Evolutionary conservation across 2,329 filamentous ascomycete species (phyloP).

Genomic region (Emericellopsis atlantica): DNA sequence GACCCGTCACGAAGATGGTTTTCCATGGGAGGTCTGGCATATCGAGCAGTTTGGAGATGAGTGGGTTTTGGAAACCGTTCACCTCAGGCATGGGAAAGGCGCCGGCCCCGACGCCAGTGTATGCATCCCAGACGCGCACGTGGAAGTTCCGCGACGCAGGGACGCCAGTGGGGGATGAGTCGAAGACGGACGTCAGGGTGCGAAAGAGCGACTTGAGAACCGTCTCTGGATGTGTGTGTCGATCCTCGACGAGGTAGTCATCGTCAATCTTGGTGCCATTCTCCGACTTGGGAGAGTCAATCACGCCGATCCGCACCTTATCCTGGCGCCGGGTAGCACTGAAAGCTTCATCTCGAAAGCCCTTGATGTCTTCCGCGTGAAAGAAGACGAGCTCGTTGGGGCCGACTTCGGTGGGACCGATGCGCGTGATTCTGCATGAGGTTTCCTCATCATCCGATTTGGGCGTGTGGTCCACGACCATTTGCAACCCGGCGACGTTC

Average conservation of each 20-base stretch:
- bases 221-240: neutral
- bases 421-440: constrained; percentile 61
- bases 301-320: constrained; percentile 62
- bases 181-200: constrained; percentile 31
- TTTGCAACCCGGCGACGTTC: constrained; percentile 41
- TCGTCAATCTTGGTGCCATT: constrained; percentile 11
- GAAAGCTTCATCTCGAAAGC: constrained; percentile 74
- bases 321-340: constrained; percentile 61
- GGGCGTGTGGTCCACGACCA: constrained; percentile 57
- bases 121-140: constrained; percentile 24
- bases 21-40: constrained; percentile 45
- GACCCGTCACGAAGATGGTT: constrained; percentile 56
- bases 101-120: constrained; percentile 38
- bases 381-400: constrained; percentile 81
- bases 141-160: constrained; percentile 13
- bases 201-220: constrained; percentile 30
- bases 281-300: constrained; percentile 13
- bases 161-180: constrained; percentile 16
- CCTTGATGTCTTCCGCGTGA: constrained; percentile 60
- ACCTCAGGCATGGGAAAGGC: constrained; percentile 60
- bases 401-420: constrained; percentile 71
- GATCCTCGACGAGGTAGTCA: constrained; percentile 9
- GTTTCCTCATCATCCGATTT: constrained; percentile 24
- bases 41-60: too few species aligned
- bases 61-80: constrained; percentile 1